Evolutionary conservation across 2,329 filamentous ascomycete species (phyloP).

Genomic region (Didymella arachidicola): DNA sequence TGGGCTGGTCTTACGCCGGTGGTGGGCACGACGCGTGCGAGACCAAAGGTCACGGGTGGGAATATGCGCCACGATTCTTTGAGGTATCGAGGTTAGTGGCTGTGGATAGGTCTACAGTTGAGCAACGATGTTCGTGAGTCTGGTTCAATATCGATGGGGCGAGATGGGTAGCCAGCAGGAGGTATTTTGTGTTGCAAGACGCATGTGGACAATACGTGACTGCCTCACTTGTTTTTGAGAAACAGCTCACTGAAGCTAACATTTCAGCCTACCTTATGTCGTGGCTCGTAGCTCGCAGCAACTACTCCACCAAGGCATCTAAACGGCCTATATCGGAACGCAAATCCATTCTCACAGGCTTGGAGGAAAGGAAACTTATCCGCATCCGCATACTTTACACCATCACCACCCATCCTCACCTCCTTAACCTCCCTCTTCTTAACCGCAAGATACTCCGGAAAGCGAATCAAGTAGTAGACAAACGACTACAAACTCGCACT

Average conservation of each 20-base stretch:
- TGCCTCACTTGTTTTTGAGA: no score
- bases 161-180: no score
- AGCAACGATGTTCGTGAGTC: no score
- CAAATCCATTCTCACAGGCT: not conserved
- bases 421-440: constrained; percentile 24
- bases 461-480: constrained; percentile 48
- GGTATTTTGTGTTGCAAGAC: no score
- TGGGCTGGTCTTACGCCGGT: not conserved
- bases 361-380: not conserved
- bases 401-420: not conserved
- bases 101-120: not conserved
- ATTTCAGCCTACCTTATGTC: no score
- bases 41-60: not conserved
- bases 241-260: no score
- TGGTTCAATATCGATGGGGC: no score
- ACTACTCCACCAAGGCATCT: no score
- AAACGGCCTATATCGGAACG: no score
- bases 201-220: no score
- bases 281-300: no score
- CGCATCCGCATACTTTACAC: not conserved
- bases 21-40: not conserved
- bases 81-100: not conserved
- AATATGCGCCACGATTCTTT: not conserved
- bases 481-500: constrained; percentile 47
- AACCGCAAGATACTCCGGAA: constrained; percentile 18